Base-by-base conservation (phyloP, 2,329 filamentous ascomycete genomes). In the Cordyceps cateniannulata region DNA sequence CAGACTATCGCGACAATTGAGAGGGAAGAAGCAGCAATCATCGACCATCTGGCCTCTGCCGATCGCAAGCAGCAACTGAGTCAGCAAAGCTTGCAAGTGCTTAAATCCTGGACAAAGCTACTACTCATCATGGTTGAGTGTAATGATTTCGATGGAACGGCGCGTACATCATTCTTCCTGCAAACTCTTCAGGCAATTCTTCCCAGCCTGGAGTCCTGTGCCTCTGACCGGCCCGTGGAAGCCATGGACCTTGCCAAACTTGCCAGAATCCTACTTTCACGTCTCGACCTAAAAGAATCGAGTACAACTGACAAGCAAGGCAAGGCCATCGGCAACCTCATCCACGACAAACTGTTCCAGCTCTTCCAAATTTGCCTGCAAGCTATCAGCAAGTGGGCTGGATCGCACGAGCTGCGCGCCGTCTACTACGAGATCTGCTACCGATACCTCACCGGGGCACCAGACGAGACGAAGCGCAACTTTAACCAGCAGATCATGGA, bases 341-440 rank as follows among this genome's bases (percentile, higher is more conserved):
- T 95, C 38, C 90, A 91, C 70, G 93, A 98, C 71, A 91, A 95
- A 69, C 81, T 98, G 0, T 93, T 92, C 70, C 89, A 96, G 69
- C 83, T 98, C 4, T 97, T 99, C 79, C 90, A 96, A 64, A 85
- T 91, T 44, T 93, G 90, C 63, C 79, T 97, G 16, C 84, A 87
- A 66, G 91, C 91, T 5, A 88, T 96, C 59, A 85, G 87, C 65
- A 86, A 89, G 63, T 87, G 89, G 69, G 82, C 86, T 1, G 86
- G 88, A 5, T 87, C 84, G 58, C 78, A 89, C 18, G 81, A 86
- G 59, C 77, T 99, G 44, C 87, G 95, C 55, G 86, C 95, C 62
- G 83, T 90, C 24, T 93, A 96, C 74, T 99, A 98, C 73, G 89
- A 89, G 68, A 96, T 96, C 67, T 93, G 90, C 76, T 93, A 93